Evolutionary conservation across 148 eudicot genomes (phyloP).

Genomic region (Camellia lanceoleosa): DNA sequence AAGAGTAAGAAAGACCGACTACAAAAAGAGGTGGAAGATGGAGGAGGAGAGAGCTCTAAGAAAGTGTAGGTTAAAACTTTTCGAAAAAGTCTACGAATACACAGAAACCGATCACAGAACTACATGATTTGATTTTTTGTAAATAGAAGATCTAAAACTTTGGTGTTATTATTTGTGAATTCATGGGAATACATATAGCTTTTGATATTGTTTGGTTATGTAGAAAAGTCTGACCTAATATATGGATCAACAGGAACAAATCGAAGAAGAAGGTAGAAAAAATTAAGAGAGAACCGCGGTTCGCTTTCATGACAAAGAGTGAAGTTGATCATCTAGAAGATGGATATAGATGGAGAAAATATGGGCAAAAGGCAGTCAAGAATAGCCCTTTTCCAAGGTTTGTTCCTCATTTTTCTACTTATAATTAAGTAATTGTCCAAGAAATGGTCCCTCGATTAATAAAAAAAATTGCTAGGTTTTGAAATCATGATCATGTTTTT

Average conservation of each 20-base stretch:
- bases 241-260: constrained; percentile 31
- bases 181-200: constrained; percentile 35
- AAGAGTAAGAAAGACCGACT: constrained; percentile 34
- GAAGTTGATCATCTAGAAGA: constrained; percentile 67
- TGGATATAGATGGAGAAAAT: constrained; percentile 65
- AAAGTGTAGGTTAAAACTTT: constrained; percentile 69
- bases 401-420: neutral
- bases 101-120: no score
- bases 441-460: neutral
- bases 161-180: constrained; percentile 43
- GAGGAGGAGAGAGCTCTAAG: constrained; percentile 52
- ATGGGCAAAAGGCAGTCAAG: constrained; percentile 58
- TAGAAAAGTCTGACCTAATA: constrained; percentile 23
- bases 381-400: constrained; percentile 62
- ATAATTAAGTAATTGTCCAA: neutral
- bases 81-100: no score
- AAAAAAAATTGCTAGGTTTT: neutral
- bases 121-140: no score
- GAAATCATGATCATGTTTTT: neutral
- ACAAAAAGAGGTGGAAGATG: constrained; percentile 35
- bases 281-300: constrained; percentile 42
- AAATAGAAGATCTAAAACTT: no score
- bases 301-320: constrained; percentile 64
- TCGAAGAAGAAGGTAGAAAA: constrained; percentile 47
- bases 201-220: constrained; percentile 21